Evolutionary conservation across 805 yeast species (phyloP).

Genomic region (Lipomyces chichibuensis): DNA sequence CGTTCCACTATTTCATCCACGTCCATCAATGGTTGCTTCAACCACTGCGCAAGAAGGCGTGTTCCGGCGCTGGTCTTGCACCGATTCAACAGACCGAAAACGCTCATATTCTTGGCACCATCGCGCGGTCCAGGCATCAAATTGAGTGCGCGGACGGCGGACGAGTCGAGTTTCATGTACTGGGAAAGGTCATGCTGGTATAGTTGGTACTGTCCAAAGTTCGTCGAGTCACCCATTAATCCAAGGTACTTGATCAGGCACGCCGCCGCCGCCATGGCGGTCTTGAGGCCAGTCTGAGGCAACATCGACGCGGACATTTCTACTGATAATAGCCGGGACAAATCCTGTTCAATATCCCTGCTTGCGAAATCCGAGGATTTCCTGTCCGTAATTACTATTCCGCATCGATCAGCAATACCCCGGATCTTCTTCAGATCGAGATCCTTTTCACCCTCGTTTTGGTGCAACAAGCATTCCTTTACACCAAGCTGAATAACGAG

Average conservation of each 20-base stretch:
- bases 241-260: constrained; percentile 73
- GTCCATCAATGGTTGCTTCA: constrained; percentile 89
- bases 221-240: constrained; percentile 59
- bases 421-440: constrained; percentile 65
- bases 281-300: constrained; percentile 47
- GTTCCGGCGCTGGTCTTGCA: constrained; percentile 92
- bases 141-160: constrained; percentile 86
- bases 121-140: constrained; percentile 67
- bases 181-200: constrained; percentile 71
- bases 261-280: constrained; percentile 64
- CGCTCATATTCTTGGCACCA: constrained; percentile 57
- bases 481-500: constrained; percentile 86
- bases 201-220: constrained; percentile 58
- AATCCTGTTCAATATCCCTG: constrained; percentile 76
- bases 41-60: constrained; percentile 86
- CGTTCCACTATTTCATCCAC: constrained; percentile 62
- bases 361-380: constrained; percentile 60
- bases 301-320: constrained; percentile 42
- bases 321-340: constrained; percentile 64
- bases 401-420: constrained; percentile 77
- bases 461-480: constrained; percentile 74
- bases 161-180: constrained; percentile 86
- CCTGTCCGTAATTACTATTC: constrained; percentile 65
- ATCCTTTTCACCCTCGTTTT: constrained; percentile 48
- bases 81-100: constrained; percentile 81